Percentiles rank a stretch among this genome's conserved stretches.
Evolutionary conservation across 306 rosid species (phyloP).

Genomic region (Prunus dulcis): DNA sequence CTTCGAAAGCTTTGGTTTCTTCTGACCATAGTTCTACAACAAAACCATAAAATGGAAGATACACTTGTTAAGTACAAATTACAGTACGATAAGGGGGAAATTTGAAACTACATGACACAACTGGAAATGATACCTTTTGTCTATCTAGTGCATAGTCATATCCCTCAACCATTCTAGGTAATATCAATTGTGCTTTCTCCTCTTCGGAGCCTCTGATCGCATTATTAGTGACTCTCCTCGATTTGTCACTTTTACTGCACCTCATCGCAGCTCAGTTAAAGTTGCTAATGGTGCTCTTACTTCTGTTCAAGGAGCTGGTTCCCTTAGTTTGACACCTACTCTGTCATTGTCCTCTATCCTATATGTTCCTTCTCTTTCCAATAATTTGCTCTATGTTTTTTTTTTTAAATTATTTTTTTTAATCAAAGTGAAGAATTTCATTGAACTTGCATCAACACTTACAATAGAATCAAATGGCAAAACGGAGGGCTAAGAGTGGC

Average conservation of each 20-base stretch:
- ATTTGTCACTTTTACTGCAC: too few relatives aligned
- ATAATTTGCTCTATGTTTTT: neutral
- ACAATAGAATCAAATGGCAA: too few relatives aligned
- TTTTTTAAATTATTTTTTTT: too few relatives aligned
- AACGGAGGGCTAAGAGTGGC: too few relatives aligned
- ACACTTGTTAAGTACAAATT: neutral
- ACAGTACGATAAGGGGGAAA: neutral
- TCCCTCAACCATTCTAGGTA: too few relatives aligned
- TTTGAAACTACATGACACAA: neutral
- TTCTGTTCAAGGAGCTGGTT: neutral
- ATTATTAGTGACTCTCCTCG: too few relatives aligned
- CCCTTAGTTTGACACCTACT: neutral
- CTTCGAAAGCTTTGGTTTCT: conserved; percentile 59
- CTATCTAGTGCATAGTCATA: conserved; percentile 53
- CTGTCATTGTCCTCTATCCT: neutral
- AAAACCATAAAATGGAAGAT: neutral
- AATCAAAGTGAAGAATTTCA: too few relatives aligned
- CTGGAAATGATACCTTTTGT: conserved; percentile 58
- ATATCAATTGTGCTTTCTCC: too few relatives aligned
- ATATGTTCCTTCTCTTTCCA: neutral
- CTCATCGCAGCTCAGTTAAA: too few relatives aligned
- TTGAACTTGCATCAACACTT: too few relatives aligned
- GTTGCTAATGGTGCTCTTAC: neutral
- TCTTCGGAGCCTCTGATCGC: too few relatives aligned
- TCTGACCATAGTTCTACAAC: conserved; percentile 56